Conservation (phyloP, 139 green algal genomes). For the Deuterostichococcus epilithicus region DNA sequence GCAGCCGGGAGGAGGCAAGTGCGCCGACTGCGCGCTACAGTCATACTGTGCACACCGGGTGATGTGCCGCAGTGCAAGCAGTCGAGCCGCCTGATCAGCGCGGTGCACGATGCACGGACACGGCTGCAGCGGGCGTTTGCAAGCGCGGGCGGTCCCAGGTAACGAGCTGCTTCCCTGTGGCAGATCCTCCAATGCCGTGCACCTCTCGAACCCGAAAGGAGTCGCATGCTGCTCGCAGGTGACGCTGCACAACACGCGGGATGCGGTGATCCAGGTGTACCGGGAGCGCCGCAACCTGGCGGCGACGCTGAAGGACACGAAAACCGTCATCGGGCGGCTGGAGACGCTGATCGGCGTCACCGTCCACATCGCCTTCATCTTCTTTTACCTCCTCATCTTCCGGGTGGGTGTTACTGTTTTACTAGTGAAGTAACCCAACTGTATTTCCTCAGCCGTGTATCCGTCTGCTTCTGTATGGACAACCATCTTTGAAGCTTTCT, state of each 20-base stretch:
- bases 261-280: slow-evolving; percentile 20
- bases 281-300: slow-evolving; percentile 67
- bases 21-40: too few species aligned
- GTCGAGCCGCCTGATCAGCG: too few species aligned
- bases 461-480: too few species aligned
- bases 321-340: slow-evolving; percentile 58
- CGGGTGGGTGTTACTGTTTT: slow-evolving; percentile 15
- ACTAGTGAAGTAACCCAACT: neutral
- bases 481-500: neutral
- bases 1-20: too few species aligned
- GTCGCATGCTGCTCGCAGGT: slow-evolving; percentile 7
- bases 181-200: too few species aligned
- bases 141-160: too few species aligned
- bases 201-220: too few species aligned
- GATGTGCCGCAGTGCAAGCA: too few species aligned
- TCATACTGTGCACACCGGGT: too few species aligned
- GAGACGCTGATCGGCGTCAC: slow-evolving; percentile 44
- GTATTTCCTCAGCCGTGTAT: neutral
- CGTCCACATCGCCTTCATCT: slow-evolving; percentile 42
- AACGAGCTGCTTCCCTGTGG: too few species aligned
- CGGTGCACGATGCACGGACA: too few species aligned
- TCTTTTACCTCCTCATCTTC: slow-evolving; percentile 62
- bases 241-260: slow-evolving; percentile 50
- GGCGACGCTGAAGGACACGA: slow-evolving; percentile 69
- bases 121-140: too few species aligned